Evolutionary conservation across 1,284 basidiomycete species (phyloP), one percentile per base, ranked within the genome.

Genomic region (Fomes fomentarius): DNA sequence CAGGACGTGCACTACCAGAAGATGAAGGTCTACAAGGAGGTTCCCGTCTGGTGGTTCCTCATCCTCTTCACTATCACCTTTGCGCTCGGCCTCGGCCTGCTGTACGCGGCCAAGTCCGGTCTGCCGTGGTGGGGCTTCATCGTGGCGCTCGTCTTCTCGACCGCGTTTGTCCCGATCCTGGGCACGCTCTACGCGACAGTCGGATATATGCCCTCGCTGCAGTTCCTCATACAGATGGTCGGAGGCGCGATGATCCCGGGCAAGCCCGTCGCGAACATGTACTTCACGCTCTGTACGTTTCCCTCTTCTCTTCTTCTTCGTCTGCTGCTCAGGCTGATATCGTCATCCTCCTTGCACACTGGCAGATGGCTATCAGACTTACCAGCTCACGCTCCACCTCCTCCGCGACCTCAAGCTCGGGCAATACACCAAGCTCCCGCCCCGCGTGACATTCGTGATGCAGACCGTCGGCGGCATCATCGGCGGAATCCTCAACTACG

Each of bases 1-100:
- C 83, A 84, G 49, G 94, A 96, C 67, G 76, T 96, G 34, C 94
- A 96, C 71, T 82, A 87, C 4, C 84, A 91, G 37, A 79, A 96
- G 40, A 96, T 96, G 93, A 77, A 78, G 52, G 77, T 71, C 24
- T 96, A 96, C 70, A 72, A 79, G 1, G 91, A 94, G 66, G 90
- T 93, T n/a, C 91, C 93, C 1, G 74, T 79, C 52, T 89, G 80
- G 80, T 93, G 90, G 90, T 95, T 90, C 69, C 74, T 66, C 10
- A 57, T 72, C 26, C 68, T 93, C 51, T 86, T 91, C 40, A 52
- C 83, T 46, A 53, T 81, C 53, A 80, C 85, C 54, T 75, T 91
- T 61, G 75, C 82, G 26, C 71, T 91, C 57, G 77, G 89, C 48
- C 75, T 88, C 58, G 74, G 40, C 2, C 56, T 57, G 21, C 33